Evolutionary conservation across 2,329 filamentous ascomycete genomes (phyloP), one percentile per base, ranked within the genome.

Genomic region (Mycosphaerella arachidis): DNA sequence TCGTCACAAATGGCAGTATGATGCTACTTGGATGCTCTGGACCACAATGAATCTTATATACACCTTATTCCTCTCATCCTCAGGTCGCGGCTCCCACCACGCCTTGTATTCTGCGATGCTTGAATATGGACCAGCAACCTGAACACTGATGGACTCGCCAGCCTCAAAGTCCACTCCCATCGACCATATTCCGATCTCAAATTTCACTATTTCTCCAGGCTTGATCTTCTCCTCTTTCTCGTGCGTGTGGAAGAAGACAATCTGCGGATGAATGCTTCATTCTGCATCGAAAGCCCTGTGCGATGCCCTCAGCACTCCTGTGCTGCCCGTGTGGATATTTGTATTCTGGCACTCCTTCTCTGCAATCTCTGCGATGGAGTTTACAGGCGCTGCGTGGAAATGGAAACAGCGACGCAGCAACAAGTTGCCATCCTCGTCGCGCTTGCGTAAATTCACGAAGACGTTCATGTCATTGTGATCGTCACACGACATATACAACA

Each of bases 151-250:
- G 1, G 56, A 58, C 61, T 80, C 76, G 0, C 76, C 78, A 6
- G 70, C 74, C 3, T 80, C 76, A 64, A 76, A 81, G 30, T 79
- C 75, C 0, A 79, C 72, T 0, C 78, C 78, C 70, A 77, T 75
- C 0, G 75, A 73, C 78, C 77, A 81, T 12, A 81, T 77, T 0
- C 77, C 77, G 59, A 81, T 81, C 50, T 81, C 77, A 4, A 81
- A 67, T 64, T 74, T 74, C 4, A 80, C 77, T 20, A 81, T 67
- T 6, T 74, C 68, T 0, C 78, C 79, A 0, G 72, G 73, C 2
- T 66, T 56, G 1, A 81, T 69, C 64, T 78, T 78, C 48, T 78
- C 71, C 48, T 78, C 59, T 20, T 57, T 60, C n/a, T n/a, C n/a
- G 43, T 63, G 57, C 20, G 64, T 59, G 37, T 63, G 58, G 46